Base-by-base conservation (phyloP, 352 stramenopile genomes). In the Albugo candida region DNA sequence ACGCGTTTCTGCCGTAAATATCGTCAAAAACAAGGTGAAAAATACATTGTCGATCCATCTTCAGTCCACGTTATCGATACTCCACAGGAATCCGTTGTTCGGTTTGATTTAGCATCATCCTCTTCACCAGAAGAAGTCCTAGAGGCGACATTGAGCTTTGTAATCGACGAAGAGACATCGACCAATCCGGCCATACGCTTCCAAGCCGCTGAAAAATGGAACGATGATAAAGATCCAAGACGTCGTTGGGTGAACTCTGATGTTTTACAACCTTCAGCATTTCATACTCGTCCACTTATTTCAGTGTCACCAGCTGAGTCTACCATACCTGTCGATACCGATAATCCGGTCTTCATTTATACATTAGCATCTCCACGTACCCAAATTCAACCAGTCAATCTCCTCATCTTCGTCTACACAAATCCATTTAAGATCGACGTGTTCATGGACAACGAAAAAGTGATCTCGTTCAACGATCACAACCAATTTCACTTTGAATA, bases 1-100 rank as follows among this genome's bases (percentile, higher is more conserved):
- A 97, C 94, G n/a, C 82, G 91, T 13, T 99, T 99, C 70, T 99
- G 95, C 66, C 64, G 69, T 24, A 74, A 69, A 49, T 71, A 71
- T 49, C 76, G 73, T 48, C 65, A 69, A 20, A 48, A 53, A 18
- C 42, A 54, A 3, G 20, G 38, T 8, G 20, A 43, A 10, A 19
- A 43, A 8, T 43, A 24, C 38, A 31, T 16, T 13, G n/a, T 52
- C 12, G 11, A 27, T 2, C 51, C 39, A 48, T 21, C 36, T 14
- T 35, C 17, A n/a, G 14, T 47, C 17, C 8, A 24, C 27, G 3
- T 57, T 50, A 18, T 53, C 40, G 47, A 21, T 55, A 5, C 13
- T 56, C 11, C 13, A 14, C 14, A n/a, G 38, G n/a, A 48, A 18
- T 18, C 24, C 18, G 78, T 84, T 47, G 49, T 68, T 13, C 56